A percentile compares a stretch with the other conserved stretches of the same genome.
Evolutionary conservation across 106 monocot genomes (phyloP).

Genomic region (Allium sativum): DNA sequence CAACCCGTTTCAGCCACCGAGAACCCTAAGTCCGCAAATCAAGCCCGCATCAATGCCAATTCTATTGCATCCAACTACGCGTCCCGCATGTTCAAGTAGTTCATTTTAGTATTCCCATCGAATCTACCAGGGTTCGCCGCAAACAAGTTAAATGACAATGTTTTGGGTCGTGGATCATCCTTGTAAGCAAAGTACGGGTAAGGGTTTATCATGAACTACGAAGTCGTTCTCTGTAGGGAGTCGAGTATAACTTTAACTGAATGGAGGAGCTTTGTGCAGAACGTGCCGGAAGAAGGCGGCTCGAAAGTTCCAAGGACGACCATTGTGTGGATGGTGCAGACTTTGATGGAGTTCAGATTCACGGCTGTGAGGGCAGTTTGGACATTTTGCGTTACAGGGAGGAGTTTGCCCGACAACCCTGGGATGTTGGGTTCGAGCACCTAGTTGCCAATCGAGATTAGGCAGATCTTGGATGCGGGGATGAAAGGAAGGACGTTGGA

Average conservation of each 20-base stretch:
- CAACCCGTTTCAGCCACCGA: constrained; percentile 55
- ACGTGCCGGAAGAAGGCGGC: constrained; percentile 54
- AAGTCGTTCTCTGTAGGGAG: constrained; percentile 30
- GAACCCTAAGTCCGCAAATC: constrained; percentile 16
- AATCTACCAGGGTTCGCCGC: constrained; percentile 37
- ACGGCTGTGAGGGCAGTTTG: constrained; percentile 30
- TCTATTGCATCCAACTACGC: constrained; percentile 46
- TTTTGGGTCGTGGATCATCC: constrained; percentile 42
- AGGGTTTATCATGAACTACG: constrained; percentile 74
- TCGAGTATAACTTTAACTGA: constrained; percentile 15
- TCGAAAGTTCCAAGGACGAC: constrained; percentile 38
- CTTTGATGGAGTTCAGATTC: constrained; percentile 15
- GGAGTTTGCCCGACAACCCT: constrained; percentile 34
- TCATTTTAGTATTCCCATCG: constrained; percentile 30
- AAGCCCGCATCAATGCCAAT: constrained; percentile 14
- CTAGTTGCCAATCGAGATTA: constrained; percentile 66
- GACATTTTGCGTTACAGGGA: constrained; percentile 62
- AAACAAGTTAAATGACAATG: constrained; percentile 53
- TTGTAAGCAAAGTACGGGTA: constrained; percentile 56
- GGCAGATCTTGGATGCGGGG: constrained; percentile 37
- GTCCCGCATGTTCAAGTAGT: constrained; percentile 66
- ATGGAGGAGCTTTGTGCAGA: constrained; percentile 22
- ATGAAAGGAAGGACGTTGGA: constrained; percentile 47
- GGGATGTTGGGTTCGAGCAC: constrained; percentile 25
- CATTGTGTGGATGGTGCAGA: constrained; percentile 57